Conservation (phyloP, 495 filamentous ascomycete genomes). For the Lasiosphaeria hispida region DNA sequence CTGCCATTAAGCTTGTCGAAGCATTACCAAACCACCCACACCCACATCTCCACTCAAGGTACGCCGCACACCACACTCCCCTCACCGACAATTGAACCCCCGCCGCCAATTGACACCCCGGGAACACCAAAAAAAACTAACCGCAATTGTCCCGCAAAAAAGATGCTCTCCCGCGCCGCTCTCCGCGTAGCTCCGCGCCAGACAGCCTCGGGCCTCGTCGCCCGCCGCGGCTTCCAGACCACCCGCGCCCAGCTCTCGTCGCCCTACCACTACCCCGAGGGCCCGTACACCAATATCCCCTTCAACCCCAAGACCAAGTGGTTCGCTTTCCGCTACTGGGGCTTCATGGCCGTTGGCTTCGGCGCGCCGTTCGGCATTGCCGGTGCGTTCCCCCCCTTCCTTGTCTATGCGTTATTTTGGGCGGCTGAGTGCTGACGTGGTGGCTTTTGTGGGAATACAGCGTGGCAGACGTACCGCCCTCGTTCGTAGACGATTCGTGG, state of each 20-base stretch:
- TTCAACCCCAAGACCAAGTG: conserved; percentile 90
- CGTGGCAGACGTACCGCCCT: conserved; percentile 83
- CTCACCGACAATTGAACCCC: background rate
- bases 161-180: conserved; percentile 87
- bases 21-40: background rate
- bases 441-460: conserved; percentile 42
- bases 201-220: conserved; percentile 62
- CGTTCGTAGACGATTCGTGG: conserved; percentile 34
- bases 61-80: background rate
- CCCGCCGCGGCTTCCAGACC: conserved; percentile 91
- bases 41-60: background rate
- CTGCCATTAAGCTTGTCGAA: background rate
- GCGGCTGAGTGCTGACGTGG: background rate
- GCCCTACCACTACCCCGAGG: conserved; percentile 98
- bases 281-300: conserved; percentile 87
- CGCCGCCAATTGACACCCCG: conserved; percentile 4
- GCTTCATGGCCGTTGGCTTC: conserved; percentile 75
- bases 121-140: background rate
- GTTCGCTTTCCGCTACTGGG: conserved; percentile 82
- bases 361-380: conserved; percentile 76
- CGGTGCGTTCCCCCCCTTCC: conserved; percentile 53
- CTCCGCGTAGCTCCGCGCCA: conserved; percentile 64
- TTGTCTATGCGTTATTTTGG: background rate
- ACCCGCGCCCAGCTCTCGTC: conserved; percentile 82
- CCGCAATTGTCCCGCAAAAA: background rate